phyloP scores from a whole-genome alignment of 179 eudicot genomes.

The Patellifolia procumbens region DNA sequence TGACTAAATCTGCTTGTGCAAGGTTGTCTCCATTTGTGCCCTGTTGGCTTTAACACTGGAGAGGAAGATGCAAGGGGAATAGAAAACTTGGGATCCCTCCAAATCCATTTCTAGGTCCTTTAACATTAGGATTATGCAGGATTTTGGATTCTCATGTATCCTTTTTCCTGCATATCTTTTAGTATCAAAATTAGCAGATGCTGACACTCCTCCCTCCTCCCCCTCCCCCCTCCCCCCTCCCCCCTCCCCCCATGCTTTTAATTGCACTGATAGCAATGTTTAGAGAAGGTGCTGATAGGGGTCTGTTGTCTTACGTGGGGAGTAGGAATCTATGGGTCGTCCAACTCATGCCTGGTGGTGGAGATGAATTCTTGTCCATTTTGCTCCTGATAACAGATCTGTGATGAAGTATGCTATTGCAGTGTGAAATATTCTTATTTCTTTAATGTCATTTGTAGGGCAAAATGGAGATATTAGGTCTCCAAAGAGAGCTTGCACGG shows the following conservation, averaged over 20 bases:
- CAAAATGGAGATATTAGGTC: conserved; percentile 81
- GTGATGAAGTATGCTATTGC: background rate
- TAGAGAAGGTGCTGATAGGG: background rate
- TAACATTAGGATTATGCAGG: background rate
- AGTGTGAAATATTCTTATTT: background rate
- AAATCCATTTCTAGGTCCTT: background rate
- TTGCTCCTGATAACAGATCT: conserved; percentile 12
- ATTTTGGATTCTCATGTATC: background rate
- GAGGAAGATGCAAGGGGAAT: background rate
- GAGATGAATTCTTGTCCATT: background rate
- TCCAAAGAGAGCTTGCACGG: conserved; percentile 79
- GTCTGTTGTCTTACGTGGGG: background rate
- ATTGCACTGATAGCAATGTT: background rate
- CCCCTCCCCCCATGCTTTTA: no score
- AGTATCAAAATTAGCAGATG: background rate
- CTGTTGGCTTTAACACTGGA: background rate
- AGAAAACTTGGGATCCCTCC: background rate
- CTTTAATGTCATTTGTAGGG: conserved; percentile 40
- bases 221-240: no score
- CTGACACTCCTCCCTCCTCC: background rate
- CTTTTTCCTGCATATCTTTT: background rate
- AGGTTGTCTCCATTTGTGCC: background rate
- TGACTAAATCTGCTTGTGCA: conserved; percentile 4
- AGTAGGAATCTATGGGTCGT: background rate
- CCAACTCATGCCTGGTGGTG: no score